Evolutionary conservation across 2,329 filamentous ascomycete species (phyloP), one percentile per base, ranked within the genome.

Genomic region (Fusarium camptoceras): DNA sequence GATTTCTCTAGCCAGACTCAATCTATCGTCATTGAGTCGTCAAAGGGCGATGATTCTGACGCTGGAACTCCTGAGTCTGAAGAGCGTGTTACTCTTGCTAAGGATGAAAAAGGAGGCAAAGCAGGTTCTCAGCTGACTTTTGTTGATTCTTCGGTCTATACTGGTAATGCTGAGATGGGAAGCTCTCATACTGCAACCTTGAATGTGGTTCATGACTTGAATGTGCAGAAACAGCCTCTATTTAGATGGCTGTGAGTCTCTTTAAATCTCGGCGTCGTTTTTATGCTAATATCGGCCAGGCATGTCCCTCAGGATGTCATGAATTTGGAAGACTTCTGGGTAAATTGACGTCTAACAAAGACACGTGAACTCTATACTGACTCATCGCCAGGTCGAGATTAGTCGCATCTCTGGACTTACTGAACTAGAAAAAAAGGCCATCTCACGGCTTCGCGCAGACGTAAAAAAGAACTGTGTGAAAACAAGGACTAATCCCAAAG

Each of bases 241-340:
- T 84, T 83, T 47, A 78, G 78, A 67, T 84, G 82, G 82, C 77
- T 84, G 78, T 81, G 53, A 59, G 75, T 75, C 30, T 22, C 8
- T 22, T 15, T 12, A 4, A 5, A 15, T 5, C 6, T 30, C 10
- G 10, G 5, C 1, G 3, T 20, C 18, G 10, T 24, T 22, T 20
- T n/a, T 27, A 16, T n/a, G n/a, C 71, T 79, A 34, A 77, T 14
- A 6, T 15, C 27, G 6, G 12, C 5, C 15, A 81, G 80, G 3
- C 80, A 84, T 63, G 62, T 83, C 22, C 76, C 76, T 3, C 82
- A 83, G 60, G 72, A 78, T 4, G 75, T 79, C 7, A 80, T 84
- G 79, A 82, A 79, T 57, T 80, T 84, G 66, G 81, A 84, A 12
- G 78, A 80, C 5, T 78, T 84, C 24, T 82, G 80, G 73, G 80